Base-by-base conservation (phyloP, 257 asterid species). In the Parsonsia alboflavescens region DNA sequence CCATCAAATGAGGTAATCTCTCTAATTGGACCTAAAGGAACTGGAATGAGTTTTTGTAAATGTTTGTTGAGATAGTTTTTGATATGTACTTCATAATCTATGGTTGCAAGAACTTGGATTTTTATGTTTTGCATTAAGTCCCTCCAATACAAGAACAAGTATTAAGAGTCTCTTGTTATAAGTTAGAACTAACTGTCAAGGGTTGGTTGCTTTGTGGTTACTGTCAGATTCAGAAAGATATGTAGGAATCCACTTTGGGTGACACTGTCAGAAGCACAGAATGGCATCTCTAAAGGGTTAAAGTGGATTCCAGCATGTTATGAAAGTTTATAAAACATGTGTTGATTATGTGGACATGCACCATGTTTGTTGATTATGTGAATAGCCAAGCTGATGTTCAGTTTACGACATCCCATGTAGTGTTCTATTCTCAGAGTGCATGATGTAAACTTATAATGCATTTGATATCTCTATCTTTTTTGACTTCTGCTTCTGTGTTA, bases 1-100 rank as follows among this genome's bases (percentile, higher is more conserved):
- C 86, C 97, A 73, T 79, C 92, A 33, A 89, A 88, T 76, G 98
- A 94, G 97, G 98, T 94, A 69, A 69, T 82, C 80, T 75, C 72
- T 68, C 46, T 54, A 42, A 44, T 50, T 80, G 64, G 67, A 76
- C 52, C 57, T 49, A 70, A 63, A 73, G 62, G 63, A 77, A 54
- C 68, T 80, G 49, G 66, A 64, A 63, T 56, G 59, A n/a, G 10
- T 71, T 74, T 50, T 64, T 16, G 9, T 64, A 17, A 65, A 36
- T 5, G 3, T 59, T 59, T 26, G 1, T 59, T 59, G 21, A 26
- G 65, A 24, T 59, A 0, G 8, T 59, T 17, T 59, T 59, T 24
- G 65, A 11, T 59, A 59, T 59, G 24, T 33, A 61, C 22, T n/a
- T 7, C 33, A 53, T 6, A 12, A 71, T 71, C 33, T 54, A 52